Evolutionary conservation across 2,329 filamentous ascomycete species (phyloP).

Genomic region (Chrysosporium keratinophilum): DNA sequence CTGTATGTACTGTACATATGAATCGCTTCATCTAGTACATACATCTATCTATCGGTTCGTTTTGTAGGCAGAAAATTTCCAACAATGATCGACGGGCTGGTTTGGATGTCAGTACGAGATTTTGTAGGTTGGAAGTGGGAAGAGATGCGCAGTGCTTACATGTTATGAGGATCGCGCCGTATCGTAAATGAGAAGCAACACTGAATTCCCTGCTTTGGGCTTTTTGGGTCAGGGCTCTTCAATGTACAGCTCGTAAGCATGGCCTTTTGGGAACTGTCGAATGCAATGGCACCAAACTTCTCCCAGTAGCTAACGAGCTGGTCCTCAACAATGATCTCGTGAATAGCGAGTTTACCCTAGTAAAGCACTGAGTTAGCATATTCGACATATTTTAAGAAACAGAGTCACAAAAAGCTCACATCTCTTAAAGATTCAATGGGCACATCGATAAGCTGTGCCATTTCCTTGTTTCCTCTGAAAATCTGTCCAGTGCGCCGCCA

Average conservation of each 20-base stretch:
- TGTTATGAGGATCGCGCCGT: conserved; percentile 84
- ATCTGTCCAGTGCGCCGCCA: conserved; percentile 97
- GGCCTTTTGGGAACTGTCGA: conserved; percentile 86
- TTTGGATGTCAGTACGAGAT: conserved; percentile 25
- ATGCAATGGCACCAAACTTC: conserved; percentile 95
- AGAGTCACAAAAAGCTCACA: conserved; percentile 45
- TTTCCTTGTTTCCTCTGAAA: conserved; percentile 94
- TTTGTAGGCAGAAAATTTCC: conserved; percentile 93
- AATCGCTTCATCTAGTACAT: conserved; percentile 14
- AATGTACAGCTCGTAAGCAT: conserved; percentile 87
- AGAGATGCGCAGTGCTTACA: conserved; percentile 55
- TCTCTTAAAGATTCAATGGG: conserved; percentile 84
- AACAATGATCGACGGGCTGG: conserved; percentile 82
- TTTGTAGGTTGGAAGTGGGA: not conserved
- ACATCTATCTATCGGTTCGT: conserved; percentile 44
- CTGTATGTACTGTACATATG: not conserved
- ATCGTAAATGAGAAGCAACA: conserved; percentile 99
- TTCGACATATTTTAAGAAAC: not conserved
- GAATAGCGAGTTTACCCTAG: conserved; percentile 91
- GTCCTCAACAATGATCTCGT: conserved; percentile 91
- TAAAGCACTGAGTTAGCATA: conserved; percentile 6
- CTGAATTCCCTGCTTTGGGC: conserved; percentile 63
- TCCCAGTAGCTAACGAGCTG: conserved; percentile 97
- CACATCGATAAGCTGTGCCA: conserved; percentile 91
- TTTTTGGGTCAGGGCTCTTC: conserved; percentile 64